Conservation (phyloP, 176 grass and related monocot genomes). For the Zoysia pacifica region DNA sequence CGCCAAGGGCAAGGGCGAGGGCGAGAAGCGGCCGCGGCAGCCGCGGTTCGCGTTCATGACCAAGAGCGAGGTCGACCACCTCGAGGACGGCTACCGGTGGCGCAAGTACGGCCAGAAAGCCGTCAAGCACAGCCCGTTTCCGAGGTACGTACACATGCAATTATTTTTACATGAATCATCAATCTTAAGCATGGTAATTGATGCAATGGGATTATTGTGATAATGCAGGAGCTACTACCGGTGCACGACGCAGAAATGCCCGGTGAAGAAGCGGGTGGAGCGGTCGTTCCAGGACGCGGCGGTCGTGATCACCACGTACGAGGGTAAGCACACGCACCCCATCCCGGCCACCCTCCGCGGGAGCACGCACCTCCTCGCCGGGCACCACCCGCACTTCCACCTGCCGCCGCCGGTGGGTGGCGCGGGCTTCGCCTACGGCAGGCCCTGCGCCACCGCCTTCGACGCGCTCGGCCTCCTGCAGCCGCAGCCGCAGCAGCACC, state of each 20-base stretch:
- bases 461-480: constrained; percentile 33
- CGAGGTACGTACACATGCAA: constrained; percentile 48
- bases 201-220: background rate
- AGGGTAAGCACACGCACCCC: constrained; percentile 85
- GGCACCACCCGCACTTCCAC: constrained; percentile 23
- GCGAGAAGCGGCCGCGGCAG: constrained; percentile 79
- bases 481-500: background rate
- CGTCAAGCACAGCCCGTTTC: constrained; percentile 95
- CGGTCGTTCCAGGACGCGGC: constrained; percentile 72
- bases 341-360: constrained; percentile 74
- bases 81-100: constrained; percentile 95
- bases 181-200: background rate
- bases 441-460: constrained; percentile 4
- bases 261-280: constrained; percentile 99
- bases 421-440: background rate
- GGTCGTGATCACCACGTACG: constrained; percentile 93
- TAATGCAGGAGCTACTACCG: constrained; percentile 89
- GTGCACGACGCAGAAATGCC: constrained; percentile 94
- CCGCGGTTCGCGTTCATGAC: constrained; percentile 93
- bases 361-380: constrained; percentile 58
- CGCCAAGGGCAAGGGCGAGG: constrained; percentile 45
- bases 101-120: constrained; percentile 98
- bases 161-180: background rate
- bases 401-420: constrained; percentile 1
- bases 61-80: constrained; percentile 90